Percentiles rank a stretch among this genome's conserved stretches.
phyloP scores from a whole-genome alignment of 2,329 filamentous ascomycete genomes.

The Neonectria sp. region DNA sequence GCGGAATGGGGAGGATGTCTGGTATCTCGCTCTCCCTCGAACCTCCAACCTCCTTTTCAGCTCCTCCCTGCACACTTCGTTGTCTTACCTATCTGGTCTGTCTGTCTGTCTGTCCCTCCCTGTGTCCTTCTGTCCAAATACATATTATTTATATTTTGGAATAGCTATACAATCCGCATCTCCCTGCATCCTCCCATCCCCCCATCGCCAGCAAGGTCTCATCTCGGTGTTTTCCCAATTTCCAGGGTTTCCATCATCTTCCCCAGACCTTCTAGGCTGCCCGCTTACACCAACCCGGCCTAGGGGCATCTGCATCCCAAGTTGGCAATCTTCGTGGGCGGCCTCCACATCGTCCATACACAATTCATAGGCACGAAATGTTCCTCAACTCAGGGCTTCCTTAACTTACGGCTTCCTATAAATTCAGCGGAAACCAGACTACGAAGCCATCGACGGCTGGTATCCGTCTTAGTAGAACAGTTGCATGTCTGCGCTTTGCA shows the following conservation, averaged over 20 bases:
- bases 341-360: neutral
- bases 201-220: slow-evolving; percentile 38
- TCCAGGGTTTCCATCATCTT: slow-evolving; percentile 23
- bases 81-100: neutral
- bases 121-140: too few relatives aligned
- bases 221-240: slow-evolving; percentile 5
- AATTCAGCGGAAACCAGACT: neutral
- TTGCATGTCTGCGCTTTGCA: neutral
- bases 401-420: neutral
- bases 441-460: neutral
- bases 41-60: neutral
- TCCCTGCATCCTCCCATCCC: slow-evolving; percentile 16
- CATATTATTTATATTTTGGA: too few relatives aligned
- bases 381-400: too few relatives aligned
- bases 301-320: slow-evolving; percentile 10
- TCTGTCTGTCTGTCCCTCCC: neutral
- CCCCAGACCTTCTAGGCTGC: slow-evolving; percentile 32
- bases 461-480: neutral
- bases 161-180: neutral
- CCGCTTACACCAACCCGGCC: slow-evolving; percentile 32
- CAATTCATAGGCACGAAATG: neutral
- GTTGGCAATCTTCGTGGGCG: slow-evolving; percentile 6
- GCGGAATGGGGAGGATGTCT: neutral
- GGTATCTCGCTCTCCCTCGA: neutral
- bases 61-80: neutral